Evolutionary conservation across 1,284 basidiomycete genomes (phyloP), one percentile per base, ranked within the genome.

Genomic region (Phellinidium pouzarii): DNA sequence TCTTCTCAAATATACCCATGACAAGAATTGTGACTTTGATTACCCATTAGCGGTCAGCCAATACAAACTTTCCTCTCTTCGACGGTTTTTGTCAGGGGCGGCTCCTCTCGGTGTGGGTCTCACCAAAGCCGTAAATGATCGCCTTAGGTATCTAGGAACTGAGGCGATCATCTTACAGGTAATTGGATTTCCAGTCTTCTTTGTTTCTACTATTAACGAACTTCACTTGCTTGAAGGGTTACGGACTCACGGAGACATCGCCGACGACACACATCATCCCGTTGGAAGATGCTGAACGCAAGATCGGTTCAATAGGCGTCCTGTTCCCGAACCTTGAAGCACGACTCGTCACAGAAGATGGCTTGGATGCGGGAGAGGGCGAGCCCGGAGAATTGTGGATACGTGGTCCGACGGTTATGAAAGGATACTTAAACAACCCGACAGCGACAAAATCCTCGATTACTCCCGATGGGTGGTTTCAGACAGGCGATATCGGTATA

Each of bases 321-420:
- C 70, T 94, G 2, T 65, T 94, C 9, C 84, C 94, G 0, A 90
- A 89, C 57, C 75, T 93, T 25, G 80, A 93, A 63, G 82, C 84
- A 0, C 77, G 89, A 5, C 66, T 97, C 12, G 82, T 95, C 3
- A 65, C 71, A 7, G 68, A 73, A 17, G 74, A 74, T 0, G 72
- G 74, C 5, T 78, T 78, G 2, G 79, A 74, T 14, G 69, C 69
- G 3, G 72, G 76, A 57, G 72, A 74, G 1, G 78, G 76, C 11
- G 69, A 81, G 55, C 68, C 78, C 0, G 92, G 93, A 3, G 92
- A 95, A 65, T 62, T 95, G 7, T 92, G 89, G 85, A 58, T 92
- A 4, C 73, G 81, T 48, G 90, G 91, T 0, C 84, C 87, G 0
- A 79, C 71, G 2, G 73, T 93, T 49, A 92, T 92, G 88, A 91